Evolutionary conservation across 2,329 filamentous ascomycete genomes (phyloP).

Genomic region (Talaromyces islandicus): DNA sequence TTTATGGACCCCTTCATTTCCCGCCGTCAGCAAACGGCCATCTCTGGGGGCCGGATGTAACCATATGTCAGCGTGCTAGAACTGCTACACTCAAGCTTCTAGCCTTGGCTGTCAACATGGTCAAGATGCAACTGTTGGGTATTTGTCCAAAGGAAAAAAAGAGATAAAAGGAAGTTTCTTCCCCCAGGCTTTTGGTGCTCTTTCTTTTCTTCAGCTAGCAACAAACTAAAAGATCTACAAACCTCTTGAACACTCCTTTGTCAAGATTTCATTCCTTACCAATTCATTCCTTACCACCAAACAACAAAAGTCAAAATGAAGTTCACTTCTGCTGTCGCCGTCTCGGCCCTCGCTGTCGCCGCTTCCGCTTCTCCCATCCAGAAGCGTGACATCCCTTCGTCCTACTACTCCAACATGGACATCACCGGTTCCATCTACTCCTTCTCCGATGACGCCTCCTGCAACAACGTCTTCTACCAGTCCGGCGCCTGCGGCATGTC

Average conservation of each 20-base stretch:
- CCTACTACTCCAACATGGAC: conserved; percentile 3
- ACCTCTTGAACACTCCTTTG: neutral
- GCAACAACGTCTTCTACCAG: conserved; percentile 7
- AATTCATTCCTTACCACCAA: neutral
- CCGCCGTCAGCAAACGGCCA: conserved; percentile 1
- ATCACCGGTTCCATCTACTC: conserved; percentile 9
- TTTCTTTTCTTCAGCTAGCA: neutral
- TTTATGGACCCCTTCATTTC: neutral
- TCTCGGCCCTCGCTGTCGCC: conserved; percentile 1
- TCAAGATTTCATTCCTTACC: neutral
- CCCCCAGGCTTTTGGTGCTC: neutral
- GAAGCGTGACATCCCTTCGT: conserved; percentile 8
- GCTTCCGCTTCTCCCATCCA: conserved; percentile 2
- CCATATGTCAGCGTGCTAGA: neutral
- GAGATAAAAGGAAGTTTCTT: neutral
- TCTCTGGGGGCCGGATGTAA: conserved; percentile 8
- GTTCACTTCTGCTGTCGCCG: neutral
- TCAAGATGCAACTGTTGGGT: neutral
- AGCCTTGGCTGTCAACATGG: neutral
- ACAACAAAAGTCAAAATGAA: conserved; percentile 5
- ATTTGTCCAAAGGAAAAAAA: neutral
- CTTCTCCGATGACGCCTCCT: neutral
- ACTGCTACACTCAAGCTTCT: neutral
- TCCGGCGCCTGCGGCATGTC: conserved; percentile 7
- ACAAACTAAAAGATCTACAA: neutral